Evolutionary conservation across 768 basidiomycete species (phyloP).

Genomic region (Pilatotrama ljubarskyi): DNA sequence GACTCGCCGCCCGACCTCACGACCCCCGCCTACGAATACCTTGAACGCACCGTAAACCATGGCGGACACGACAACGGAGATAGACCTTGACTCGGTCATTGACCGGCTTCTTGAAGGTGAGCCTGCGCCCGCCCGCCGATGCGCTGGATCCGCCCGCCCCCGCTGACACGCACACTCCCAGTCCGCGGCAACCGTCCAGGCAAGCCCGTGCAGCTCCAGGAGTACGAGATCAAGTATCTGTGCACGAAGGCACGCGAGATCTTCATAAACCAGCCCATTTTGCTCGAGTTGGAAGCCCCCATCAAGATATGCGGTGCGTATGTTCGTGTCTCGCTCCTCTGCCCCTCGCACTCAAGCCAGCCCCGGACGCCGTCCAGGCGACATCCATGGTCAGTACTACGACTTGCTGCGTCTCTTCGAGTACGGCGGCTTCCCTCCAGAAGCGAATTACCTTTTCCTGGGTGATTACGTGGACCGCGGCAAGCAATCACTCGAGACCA

Average conservation of each 20-base stretch:
- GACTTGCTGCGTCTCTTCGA: slow-evolving; percentile 97
- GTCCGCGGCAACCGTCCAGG: slow-evolving; percentile 98
- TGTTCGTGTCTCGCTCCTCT: slow-evolving; percentile 12
- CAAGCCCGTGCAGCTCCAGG: slow-evolving; percentile 95
- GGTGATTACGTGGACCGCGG: slow-evolving; percentile 99
- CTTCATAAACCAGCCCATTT: slow-evolving; percentile 98
- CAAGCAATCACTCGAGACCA: slow-evolving; percentile 99
- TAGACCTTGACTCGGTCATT: slow-evolving; percentile 99
- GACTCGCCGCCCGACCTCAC: slow-evolving; percentile 22
- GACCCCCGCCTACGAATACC: slow-evolving; percentile 20
- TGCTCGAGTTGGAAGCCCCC: slow-evolving; percentile 96
- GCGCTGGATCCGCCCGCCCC: slow-evolving; percentile 15
- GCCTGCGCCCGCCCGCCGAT: slow-evolving; percentile 31
- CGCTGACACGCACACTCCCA: slow-evolving; percentile 37
- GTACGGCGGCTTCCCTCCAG: slow-evolving; percentile 98
- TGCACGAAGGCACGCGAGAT: slow-evolving; percentile 99
- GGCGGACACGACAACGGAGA: slow-evolving; percentile 85
- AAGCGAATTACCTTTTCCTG: slow-evolving; percentile 99
- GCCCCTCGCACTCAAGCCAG: slow-evolving; percentile 3
- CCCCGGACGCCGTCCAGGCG: slow-evolving; percentile 55
- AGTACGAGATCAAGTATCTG: slow-evolving; percentile 99
- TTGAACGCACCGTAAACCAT: slow-evolving; percentile 37
- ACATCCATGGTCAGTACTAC: slow-evolving; percentile 99
- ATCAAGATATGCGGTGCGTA: slow-evolving; percentile 98
- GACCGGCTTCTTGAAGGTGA: slow-evolving; percentile 97